A percentile compares a stretch with the other conserved stretches of the same genome.
phyloP scores from a whole-genome alignment of 345 rosid species.

The Salix suchowensis region DNA sequence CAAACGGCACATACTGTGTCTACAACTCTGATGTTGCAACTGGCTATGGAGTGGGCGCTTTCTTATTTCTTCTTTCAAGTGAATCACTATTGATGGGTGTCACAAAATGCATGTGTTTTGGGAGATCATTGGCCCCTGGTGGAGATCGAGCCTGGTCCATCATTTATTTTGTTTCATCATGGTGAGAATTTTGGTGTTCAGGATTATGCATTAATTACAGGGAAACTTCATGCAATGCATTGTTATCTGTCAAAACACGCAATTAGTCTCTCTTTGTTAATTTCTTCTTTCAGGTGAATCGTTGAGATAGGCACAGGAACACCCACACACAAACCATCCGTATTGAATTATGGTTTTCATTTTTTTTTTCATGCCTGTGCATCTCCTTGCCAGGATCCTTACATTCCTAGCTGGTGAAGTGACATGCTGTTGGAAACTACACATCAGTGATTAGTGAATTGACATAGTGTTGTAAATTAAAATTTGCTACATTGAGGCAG shows the following conservation, averaged over 20 bases:
- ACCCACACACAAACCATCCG: background rate
- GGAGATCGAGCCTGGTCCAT: constrained; percentile 92
- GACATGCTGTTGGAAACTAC: background rate
- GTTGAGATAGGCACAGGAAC: background rate
- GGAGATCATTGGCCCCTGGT: constrained; percentile 78
- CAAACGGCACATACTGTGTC: constrained; percentile 63
- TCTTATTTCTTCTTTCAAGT: constrained; percentile 82
- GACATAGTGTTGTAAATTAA: background rate
- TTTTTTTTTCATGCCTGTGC: background rate
- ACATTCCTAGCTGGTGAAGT: background rate
- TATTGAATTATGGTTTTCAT: background rate
- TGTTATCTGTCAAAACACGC: background rate
- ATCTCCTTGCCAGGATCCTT: background rate
- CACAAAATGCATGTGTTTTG: constrained; percentile 94
- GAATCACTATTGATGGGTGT: constrained; percentile 89
- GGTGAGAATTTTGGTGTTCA: constrained; percentile 44
- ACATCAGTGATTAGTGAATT: background rate
- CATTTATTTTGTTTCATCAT: constrained; percentile 76
- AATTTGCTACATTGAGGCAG: background rate
- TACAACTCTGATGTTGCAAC: constrained; percentile 92
- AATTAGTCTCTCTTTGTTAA: background rate
- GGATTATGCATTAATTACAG: background rate
- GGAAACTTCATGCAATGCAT: background rate
- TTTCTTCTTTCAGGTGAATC: no score
- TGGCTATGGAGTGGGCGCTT: constrained; percentile 92